phyloP scores from a whole-genome alignment of 2,329 filamentous ascomycete species.

The Epichloe aotearoae region DNA sequence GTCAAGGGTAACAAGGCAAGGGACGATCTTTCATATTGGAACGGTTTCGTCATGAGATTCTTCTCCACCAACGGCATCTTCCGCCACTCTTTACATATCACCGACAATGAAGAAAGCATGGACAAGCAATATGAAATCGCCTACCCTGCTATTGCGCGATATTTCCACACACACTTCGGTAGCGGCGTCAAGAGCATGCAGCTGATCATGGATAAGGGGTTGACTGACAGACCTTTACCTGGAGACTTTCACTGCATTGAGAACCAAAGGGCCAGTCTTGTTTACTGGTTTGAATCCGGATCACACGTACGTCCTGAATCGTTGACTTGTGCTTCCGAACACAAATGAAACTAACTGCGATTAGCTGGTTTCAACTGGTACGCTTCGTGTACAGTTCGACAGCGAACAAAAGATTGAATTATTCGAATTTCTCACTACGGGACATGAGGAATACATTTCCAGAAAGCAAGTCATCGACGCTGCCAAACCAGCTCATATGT shows the following conservation, averaged over 20 bases:
- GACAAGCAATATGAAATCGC: slow-evolving; percentile 81
- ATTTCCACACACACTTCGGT: slow-evolving; percentile 80
- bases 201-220: slow-evolving; percentile 62
- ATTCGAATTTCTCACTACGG: slow-evolving; percentile 65
- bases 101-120: slow-evolving; percentile 40
- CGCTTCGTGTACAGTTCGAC: slow-evolving; percentile 68
- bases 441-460: slow-evolving; percentile 74
- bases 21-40: slow-evolving; percentile 66
- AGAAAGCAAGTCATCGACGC: slow-evolving; percentile 50
- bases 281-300: slow-evolving; percentile 79
- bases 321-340: not conserved
- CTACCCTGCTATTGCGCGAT: slow-evolving; percentile 68
- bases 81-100: slow-evolving; percentile 53
- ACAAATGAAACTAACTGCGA: not conserved
- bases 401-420: slow-evolving; percentile 67
- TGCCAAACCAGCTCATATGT: slow-evolving; percentile 47
- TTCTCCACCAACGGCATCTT: slow-evolving; percentile 70
- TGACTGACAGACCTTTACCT: slow-evolving; percentile 39
- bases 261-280: slow-evolving; percentile 63
- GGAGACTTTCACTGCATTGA: slow-evolving; percentile 61
- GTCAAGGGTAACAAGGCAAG: slow-evolving; percentile 42
- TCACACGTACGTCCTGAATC: slow-evolving; percentile 51
- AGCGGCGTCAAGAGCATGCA: slow-evolving; percentile 80
- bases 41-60: slow-evolving; percentile 63
- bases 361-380: slow-evolving; percentile 65